Percentiles rank a stretch among this genome's conserved stretches.
Evolutionary conservation across 2,329 filamentous ascomycete species (phyloP).

Genomic region (Fusarium avenaceum): DNA sequence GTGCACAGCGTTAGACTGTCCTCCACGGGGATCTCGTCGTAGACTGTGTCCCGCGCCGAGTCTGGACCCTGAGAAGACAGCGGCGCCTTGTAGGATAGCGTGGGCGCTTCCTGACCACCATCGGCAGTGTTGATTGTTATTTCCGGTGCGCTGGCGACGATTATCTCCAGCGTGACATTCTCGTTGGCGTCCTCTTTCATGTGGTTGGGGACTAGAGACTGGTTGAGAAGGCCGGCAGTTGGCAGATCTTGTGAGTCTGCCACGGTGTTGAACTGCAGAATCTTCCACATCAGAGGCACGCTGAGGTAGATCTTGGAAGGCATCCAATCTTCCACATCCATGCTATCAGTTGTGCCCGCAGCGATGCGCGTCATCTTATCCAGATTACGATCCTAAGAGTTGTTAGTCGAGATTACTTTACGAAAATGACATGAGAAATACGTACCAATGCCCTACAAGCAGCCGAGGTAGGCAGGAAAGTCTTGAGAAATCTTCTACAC

Average conservation of each 20-base stretch:
- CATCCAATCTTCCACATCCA: constrained; percentile 65
- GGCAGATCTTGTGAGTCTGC: constrained; percentile 55
- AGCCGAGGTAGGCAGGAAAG: constrained; percentile 61
- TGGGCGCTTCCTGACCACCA: constrained; percentile 64
- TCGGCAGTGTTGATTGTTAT: constrained; percentile 65
- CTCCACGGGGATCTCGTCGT: constrained; percentile 51
- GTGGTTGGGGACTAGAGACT: constrained; percentile 55
- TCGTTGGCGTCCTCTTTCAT: constrained; percentile 53
- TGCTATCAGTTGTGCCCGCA: constrained; percentile 59
- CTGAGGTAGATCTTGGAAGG: constrained; percentile 66
- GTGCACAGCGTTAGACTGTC: constrained; percentile 58
- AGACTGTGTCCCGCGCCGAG: constrained; percentile 44
- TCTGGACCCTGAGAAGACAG: constrained; percentile 40
- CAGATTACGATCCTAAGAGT: constrained; percentile 60
- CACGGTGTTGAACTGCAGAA: constrained; percentile 62
- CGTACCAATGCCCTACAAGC: constrained; percentile 62
- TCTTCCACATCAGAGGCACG: constrained; percentile 66
- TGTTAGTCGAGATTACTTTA: constrained; percentile 16
- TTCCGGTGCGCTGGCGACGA: constrained; percentile 65
- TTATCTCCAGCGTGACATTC: constrained; percentile 60
- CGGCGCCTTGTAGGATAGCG: constrained; percentile 54
- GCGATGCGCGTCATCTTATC: constrained; percentile 65
- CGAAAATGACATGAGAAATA: not conserved
- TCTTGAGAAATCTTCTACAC: constrained; percentile 63
- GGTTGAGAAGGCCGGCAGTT: constrained; percentile 57